Conservation (phyloP, 2,329 filamentous ascomycete genomes). For the Colletotrichum musicola region DNA sequence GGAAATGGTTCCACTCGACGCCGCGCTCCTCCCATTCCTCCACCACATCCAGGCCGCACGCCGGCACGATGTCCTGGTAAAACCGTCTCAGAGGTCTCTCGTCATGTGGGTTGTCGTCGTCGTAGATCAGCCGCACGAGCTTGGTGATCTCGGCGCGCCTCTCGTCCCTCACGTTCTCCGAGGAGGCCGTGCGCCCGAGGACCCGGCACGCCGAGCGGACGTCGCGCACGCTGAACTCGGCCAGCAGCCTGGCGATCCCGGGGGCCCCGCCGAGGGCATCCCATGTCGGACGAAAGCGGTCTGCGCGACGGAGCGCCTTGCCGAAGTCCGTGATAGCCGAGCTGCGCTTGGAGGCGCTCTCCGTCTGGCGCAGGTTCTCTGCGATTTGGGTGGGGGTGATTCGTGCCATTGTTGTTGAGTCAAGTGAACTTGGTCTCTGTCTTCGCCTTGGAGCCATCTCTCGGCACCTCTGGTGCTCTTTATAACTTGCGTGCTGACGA, state of each 20-base stretch:
- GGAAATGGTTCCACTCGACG: neutral
- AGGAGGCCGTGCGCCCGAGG: conserved; percentile 42
- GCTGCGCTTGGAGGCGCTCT: conserved; percentile 39
- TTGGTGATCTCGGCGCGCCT: conserved; percentile 42
- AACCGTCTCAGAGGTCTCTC: conserved; percentile 40
- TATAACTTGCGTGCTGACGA: too few relatives aligned
- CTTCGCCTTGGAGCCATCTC: too few relatives aligned
- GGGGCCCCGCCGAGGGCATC: conserved; percentile 41
- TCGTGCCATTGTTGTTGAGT: neutral
- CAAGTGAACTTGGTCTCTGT: neutral
- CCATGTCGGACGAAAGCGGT: conserved; percentile 42
- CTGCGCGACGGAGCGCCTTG: conserved; percentile 41
- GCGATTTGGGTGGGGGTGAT: neutral
- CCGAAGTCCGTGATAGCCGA: conserved; percentile 40
- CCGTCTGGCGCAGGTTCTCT: neutral
- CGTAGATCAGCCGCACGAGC: conserved; percentile 40
- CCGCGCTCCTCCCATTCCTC: conserved; percentile 40
- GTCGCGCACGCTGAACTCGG: conserved; percentile 44
- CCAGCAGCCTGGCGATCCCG: conserved; percentile 43
- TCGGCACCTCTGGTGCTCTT: too few relatives aligned
- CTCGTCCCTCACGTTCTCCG: conserved; percentile 39
- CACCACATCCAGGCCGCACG: conserved; percentile 40
- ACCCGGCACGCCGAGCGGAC: conserved; percentile 39
- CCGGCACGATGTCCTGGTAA: conserved; percentile 45
- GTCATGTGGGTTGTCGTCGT: conserved; percentile 27